Base-by-base conservation (phyloP, 495 filamentous ascomycete species). In the Aspergillus saccharolyticus region DNA sequence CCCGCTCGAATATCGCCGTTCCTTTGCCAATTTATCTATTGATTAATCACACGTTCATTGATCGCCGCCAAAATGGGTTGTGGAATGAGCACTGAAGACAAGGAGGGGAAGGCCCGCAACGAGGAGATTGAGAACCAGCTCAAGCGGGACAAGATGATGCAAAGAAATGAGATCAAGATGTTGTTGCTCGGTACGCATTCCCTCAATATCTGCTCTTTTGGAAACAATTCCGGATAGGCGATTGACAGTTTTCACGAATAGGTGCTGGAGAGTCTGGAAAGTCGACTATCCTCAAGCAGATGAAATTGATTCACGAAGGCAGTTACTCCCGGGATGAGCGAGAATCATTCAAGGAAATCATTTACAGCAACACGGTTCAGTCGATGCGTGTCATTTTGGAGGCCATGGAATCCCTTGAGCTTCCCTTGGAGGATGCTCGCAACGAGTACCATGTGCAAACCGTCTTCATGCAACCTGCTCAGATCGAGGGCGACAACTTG, bases 241-340 rank as follows among this genome's bases (percentile, higher is more conserved):
- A 61, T 60, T 61, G 52, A 57, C 30, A 50, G 19, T 22, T 19
- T 28, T 21, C 58, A 28, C 58, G 33, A 39, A 65, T 67, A 97
- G 94, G 94, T 80, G 94, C 94, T 75, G 94, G 94, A 83, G 94
- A 98, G 85, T 97, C 94, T 66, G 94, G 94, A 74, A 98, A 98
- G 80, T 97, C 95, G 51, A 98, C 94, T 14, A 97, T 98, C 67
- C 81, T 98, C 56, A 98, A 98, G 79, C 94, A 98, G 85, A 98
- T 98, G 94, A 97, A 82, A 64, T 70, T 82, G 62, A 82, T 81
- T 54, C 74, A 82, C 65, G 80, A 82, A 68, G 79, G 79, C 25
- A 78, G 80, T 43, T 82, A 82, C 64, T 80, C 79, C 50, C 77
- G 75, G 59, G 80, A 82, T 61, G 80, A 82, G 62, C 74, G 78